Evolutionary conservation across 2,329 filamentous ascomycete genomes (phyloP).

Genomic region (Teratosphaeria viscida): DNA sequence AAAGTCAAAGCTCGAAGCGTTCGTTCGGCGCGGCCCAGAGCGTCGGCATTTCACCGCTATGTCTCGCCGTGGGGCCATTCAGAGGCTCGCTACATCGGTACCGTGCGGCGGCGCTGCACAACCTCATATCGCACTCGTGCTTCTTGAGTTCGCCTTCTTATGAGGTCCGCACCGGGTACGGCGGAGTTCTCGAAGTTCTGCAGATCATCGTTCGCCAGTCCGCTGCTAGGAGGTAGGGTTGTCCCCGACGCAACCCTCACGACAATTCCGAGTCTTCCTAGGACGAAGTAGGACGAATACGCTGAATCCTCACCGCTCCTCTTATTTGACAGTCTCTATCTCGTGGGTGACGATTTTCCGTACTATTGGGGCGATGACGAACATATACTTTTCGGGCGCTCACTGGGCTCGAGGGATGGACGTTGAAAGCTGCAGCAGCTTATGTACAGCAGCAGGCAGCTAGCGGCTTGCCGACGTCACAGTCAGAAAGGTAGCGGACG

Average conservation of each 20-base stretch:
- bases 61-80: conserved; percentile 7
- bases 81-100: conserved; percentile 7
- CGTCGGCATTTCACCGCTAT: conserved; percentile 18
- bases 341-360: neutral
- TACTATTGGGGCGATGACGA: neutral
- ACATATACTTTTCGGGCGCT: neutral
- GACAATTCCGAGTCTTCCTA: neutral
- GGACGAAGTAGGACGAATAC: conserved; percentile 2
- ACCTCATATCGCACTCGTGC: neutral
- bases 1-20: neutral
- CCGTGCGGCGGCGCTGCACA: neutral
- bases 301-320: conserved; percentile 8
- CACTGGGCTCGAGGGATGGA: neutral
- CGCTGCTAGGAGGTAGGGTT: conserved; percentile 5
- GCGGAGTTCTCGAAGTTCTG: conserved; percentile 1
- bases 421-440: neutral
- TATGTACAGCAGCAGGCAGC: neutral
- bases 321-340: neutral
- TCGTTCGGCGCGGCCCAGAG: conserved; percentile 7
- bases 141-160: neutral
- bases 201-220: conserved; percentile 19
- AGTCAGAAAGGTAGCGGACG: conserved; percentile 8
- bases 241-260: conserved; percentile 11
- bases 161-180: neutral
- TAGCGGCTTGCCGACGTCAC: conserved; percentile 17